Percentiles rank a stretch among this genome's conserved stretches.
phyloP scores from a whole-genome alignment of 139 green algal genomes.

The Yamagishiella unicocca region DNA sequence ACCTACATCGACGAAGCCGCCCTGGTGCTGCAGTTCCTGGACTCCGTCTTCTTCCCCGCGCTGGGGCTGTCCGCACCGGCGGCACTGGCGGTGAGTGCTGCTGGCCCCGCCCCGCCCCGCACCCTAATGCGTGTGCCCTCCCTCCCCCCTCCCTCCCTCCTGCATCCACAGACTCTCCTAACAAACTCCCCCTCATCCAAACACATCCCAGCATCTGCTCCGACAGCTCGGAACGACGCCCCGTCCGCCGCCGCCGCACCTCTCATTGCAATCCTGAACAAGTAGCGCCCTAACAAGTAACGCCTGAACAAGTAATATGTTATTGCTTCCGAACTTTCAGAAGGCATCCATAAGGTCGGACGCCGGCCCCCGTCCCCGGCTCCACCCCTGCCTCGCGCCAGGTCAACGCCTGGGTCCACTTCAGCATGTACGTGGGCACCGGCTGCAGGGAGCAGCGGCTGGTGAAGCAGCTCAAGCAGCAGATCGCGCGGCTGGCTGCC shows the following conservation, averaged over 20 bases:
- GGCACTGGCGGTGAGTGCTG: slow-evolving; percentile 23
- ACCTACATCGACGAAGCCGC: slow-evolving; percentile 46
- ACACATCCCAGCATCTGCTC: no score
- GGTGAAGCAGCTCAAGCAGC: slow-evolving; percentile 45
- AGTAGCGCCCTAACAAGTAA: no score
- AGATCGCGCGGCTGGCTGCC: slow-evolving; percentile 37
- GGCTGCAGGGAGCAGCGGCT: slow-evolving; percentile 36
- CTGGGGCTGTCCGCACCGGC: slow-evolving; percentile 27
- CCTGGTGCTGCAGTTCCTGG: slow-evolving; percentile 39
- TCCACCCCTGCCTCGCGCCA: neutral
- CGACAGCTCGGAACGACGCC: no score
- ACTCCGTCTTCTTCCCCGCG: slow-evolving; percentile 34
- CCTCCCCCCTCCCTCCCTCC: neutral
- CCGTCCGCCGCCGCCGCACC: no score
- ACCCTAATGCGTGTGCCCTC: neutral
- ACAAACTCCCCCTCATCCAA: no score
- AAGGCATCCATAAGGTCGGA: no score
- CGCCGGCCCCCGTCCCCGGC: neutral
- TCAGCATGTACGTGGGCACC: slow-evolving; percentile 52
- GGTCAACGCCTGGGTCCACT: slow-evolving; percentile 46
- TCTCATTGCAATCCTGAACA: no score
- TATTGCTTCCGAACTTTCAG: no score
- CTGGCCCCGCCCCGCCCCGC: no score
- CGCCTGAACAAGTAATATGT: no score
- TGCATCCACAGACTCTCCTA: no score